Evolutionary conservation across 108 stramenopile species (phyloP), one percentile per base, ranked within the genome.

Genomic region (Schizochytrium sp.): DNA sequence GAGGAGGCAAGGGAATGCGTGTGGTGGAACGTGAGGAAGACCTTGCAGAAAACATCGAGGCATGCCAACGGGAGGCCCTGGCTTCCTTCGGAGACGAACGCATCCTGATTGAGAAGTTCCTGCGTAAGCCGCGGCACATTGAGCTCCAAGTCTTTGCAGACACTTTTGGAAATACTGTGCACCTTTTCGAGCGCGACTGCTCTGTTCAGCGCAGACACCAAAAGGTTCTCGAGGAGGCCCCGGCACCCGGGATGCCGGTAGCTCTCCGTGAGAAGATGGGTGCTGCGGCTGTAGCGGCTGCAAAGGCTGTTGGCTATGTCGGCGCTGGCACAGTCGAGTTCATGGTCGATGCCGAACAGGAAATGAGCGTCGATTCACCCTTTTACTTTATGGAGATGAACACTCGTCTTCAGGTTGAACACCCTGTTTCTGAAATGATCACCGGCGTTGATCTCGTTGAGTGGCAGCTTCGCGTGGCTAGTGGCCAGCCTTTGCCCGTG

Each of bases 261-360:
- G 94, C 93, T 0, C 88, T 96, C 57, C 92, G 97, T 87, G 69
- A 72, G 19, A 92, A 94, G 47, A 92, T 99, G 88, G 96, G 95
- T 53, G 89, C 95, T 61, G 97, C 97, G 89, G 97, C 98, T 2
- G 94, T 97, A 47, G 61, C 91, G 42, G 93, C 97, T 61, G 97
- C 96, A 2, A 87, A 94, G 49, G 95, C 92, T 19, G 96, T 95
- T 4, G 97, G 96, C 88, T 99, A 99, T 94, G 95, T 95, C 87
- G 97, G 97, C 88, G 98, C 98, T 10, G 98, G 98, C n/a, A 99
- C 98, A 12, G 98, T 99, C 28, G 98, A 99, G 91, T 99, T 98
- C 92, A 91, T 99, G 89, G 90, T 98, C 40, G 97, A 99, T 93
- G 17, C 56, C 8, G 15, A 76, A 88, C 50, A 89, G 64, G 89